Base-by-base conservation (phyloP, 2,329 filamentous ascomycete species). In the Fusarium graminum region DNA sequence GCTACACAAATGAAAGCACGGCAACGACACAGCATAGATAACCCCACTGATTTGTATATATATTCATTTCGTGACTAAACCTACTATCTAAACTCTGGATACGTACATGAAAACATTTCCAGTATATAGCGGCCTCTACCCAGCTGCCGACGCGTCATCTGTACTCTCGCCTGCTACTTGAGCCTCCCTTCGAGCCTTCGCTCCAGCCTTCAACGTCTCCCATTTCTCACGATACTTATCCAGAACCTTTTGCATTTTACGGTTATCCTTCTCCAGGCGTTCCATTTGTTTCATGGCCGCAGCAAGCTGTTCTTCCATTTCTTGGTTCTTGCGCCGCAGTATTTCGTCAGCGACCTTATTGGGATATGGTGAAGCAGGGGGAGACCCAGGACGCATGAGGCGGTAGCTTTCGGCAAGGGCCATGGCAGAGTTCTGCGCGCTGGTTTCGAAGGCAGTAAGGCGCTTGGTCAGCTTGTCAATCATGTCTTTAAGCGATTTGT, bases 391-490 rank as follows among this genome's bases (percentile, higher is more conserved):
- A 14, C 84, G 81, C 78, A 87, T 85, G 7, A 90, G 76, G n/a
- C 87, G 82, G 75, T 88, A 89, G 69, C 92, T 97, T 76, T 97
- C 93, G 14, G 94, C 92, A 32, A 98, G 85, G 4, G 93, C 92
- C 79, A 94, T 87, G 52, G 91, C 92, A 36, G 91, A 94, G 65
- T 90, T 93, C 78, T 98, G 95, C 0, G 93, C 93, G 71, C 92
- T 94, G 38, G 93, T 90, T 78, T 99, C 94, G 80, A 97, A 99
- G 64, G 93, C 91, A 72, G 95, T 92, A n/a, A 99, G 85, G 1
- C 94, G 88, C 71, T 91, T 92, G 64, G 91, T 92, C 34, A 97
- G 86, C 47, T 92, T 93, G 77, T 98, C 94, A 10, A 97, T 87
- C 70, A 93, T 89, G 57, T 91, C 87, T 72, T 95, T 94, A 49